phyloP scores from a whole-genome alignment of 129 eudicot genomes.

The Gnaphalium uliginosum region DNA sequence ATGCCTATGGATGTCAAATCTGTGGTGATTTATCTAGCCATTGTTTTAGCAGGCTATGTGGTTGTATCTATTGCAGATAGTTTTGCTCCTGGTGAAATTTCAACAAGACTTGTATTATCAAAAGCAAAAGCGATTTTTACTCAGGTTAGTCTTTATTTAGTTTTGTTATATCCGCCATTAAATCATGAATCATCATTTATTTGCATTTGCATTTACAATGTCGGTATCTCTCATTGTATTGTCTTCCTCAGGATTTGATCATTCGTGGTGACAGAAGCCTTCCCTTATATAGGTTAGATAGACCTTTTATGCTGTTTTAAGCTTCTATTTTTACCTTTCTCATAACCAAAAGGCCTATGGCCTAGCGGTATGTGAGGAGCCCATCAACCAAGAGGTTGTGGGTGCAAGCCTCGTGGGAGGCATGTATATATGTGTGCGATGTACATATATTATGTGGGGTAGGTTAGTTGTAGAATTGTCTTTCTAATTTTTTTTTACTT shows the following conservation, averaged over 20 bases:
- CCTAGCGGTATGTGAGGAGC: no score
- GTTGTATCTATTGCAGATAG: conserved; percentile 98
- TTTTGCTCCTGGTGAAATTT: conserved; percentile 82
- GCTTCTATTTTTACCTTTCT: not conserved
- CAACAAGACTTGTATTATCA: conserved; percentile 67
- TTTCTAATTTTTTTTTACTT: not conserved
- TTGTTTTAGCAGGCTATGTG: conserved; percentile 78
- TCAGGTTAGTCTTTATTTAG: conserved; percentile 52
- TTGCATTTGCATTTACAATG: no score
- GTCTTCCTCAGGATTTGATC: conserved; percentile 58
- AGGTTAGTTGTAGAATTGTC: no score
- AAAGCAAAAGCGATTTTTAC: conserved; percentile 89
- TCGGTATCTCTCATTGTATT: not conserved
- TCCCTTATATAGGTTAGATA: conserved; percentile 73
- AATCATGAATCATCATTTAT: not conserved
- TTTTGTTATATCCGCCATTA: not conserved
- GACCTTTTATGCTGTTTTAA: conserved; percentile 15
- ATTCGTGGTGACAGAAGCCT: conserved; percentile 71
- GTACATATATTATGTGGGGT: no score
- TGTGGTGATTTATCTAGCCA: conserved; percentile 88
- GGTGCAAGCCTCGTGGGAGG: no score
- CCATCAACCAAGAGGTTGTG: no score
- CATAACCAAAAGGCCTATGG: no score
- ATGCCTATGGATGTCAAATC: conserved; percentile 96
- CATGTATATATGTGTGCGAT: no score